Base-by-base conservation (phyloP, 208 protist genomes). In the Angomonas desouzai region DNA sequence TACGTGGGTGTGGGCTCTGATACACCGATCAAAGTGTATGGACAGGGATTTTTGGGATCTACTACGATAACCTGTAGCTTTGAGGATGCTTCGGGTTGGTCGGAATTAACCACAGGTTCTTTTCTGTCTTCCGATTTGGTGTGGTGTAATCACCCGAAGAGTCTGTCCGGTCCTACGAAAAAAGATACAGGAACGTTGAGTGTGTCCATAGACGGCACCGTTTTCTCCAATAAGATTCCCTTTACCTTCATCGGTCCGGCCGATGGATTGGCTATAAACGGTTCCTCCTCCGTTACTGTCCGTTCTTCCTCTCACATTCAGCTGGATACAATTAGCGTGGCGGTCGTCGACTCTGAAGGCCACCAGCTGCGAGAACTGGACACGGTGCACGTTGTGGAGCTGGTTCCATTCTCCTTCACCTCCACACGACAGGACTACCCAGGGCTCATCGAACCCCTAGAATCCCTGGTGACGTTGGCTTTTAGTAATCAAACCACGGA, bases 231-330 rank as follows among this genome's bases (percentile, higher is more conserved):
- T 13, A 27, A 32, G 2, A 23, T 61, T 13, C 33, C 64, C 1
- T 86, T 79, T 48, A 64, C 62, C 18, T 79, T 87, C 55, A 57
- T 87, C 22, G 81, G 81, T 6, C 58, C 33, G 0, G 67, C 81
- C 16, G 16, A 23, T 1, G 45, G 45, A 9, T 67, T 86, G 29
- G 47, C 30, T 3, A 40, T 71, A 9, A 20, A 45, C 9, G 23
- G 53, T 4, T n/a, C 32, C 16, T 3, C 38, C 6, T 18, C 6
- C 11, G 55, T 78, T 30, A 40, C 1, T 1, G 63, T 79, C 32
- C 20, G 13, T 11, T 70, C 73, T 0, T 48, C 53, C 29, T 30
- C 67, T 9, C 64, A 48, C 20, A 59, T 79, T 30, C 62, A 27
- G 25, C 56, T 84, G 28, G 63, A 70, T 0, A 47, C 34, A 25